A percentile compares a stretch with the other conserved stretches of the same genome.
Evolutionary conservation across 2,329 filamentous ascomycete species (phyloP).

Genomic region (Alternaria brassicae): DNA sequence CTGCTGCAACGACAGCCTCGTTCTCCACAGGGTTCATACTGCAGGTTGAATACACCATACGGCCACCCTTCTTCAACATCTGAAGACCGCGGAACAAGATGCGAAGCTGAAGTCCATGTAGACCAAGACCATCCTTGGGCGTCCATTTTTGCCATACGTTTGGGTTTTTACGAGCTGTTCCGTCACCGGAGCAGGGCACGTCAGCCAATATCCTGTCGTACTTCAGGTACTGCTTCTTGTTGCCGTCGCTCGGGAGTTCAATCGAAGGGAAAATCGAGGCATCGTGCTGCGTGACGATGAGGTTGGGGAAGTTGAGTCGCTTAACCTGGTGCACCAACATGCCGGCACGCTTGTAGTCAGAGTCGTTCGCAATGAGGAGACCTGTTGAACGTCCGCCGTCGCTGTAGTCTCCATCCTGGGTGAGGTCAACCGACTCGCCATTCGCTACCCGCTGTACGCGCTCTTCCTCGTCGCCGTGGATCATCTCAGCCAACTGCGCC

Average conservation of each 20-base stretch:
- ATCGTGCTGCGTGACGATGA: slow-evolving; percentile 97
- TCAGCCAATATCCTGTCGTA: slow-evolving; percentile 97
- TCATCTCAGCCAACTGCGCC: slow-evolving; percentile 91
- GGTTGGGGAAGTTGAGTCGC: slow-evolving; percentile 91
- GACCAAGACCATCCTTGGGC: slow-evolving; percentile 82
- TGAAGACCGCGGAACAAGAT: slow-evolving; percentile 92
- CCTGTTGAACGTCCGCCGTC: slow-evolving; percentile 91
- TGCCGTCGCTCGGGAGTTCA: slow-evolving; percentile 70
- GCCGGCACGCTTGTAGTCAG: slow-evolving; percentile 95
- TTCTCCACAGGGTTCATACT: slow-evolving; percentile 99
- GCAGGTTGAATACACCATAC: slow-evolving; percentile 97
- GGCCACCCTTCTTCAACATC: slow-evolving; percentile 93
- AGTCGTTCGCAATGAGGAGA: slow-evolving; percentile 91
- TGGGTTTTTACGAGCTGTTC: slow-evolving; percentile 90
- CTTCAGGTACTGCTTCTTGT: slow-evolving; percentile 79
- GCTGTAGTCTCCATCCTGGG: slow-evolving; percentile 58
- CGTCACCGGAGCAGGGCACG: slow-evolving; percentile 95
- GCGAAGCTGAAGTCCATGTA: slow-evolving; percentile 84
- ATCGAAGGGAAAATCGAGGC: slow-evolving; percentile 95
- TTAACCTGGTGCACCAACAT: slow-evolving; percentile 99
- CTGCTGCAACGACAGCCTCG: slow-evolving; percentile 86
- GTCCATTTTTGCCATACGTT: slow-evolving; percentile 96
- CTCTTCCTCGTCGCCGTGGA: slow-evolving; percentile 91
- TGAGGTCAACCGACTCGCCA: slow-evolving; percentile 67
- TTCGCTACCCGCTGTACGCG: slow-evolving; percentile 76